phyloP scores from a whole-genome alignment of 768 basidiomycete genomes.

The Nidula microcarpa region DNA sequence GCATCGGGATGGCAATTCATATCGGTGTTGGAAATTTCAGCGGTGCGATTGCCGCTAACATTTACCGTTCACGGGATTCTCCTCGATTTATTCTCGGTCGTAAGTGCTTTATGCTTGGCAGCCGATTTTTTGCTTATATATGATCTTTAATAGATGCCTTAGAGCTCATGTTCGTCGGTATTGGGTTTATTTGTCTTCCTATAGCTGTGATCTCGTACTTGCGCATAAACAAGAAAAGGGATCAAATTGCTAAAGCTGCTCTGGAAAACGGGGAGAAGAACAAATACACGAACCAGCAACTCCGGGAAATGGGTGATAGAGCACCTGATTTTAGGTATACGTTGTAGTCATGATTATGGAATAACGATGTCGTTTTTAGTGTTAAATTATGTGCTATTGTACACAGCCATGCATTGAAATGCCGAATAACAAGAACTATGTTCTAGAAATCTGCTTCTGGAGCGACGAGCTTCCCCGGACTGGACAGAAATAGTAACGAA shows the following conservation, averaged over 20 bases:
- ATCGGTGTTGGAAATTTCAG: constrained; percentile 65
- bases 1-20: constrained; percentile 65
- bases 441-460: too few species aligned
- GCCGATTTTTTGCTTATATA: too few species aligned
- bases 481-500: too few species aligned
- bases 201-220: not conserved
- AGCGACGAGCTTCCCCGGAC: too few species aligned
- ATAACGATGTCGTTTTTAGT: too few species aligned
- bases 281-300: not conserved
- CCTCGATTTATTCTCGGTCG: constrained; percentile 64
- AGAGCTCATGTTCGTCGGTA: not conserved
- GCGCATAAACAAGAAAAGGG: not conserved
- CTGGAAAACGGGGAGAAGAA: not conserved
- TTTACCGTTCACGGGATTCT: constrained; percentile 55
- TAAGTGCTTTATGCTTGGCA: constrained; percentile 40
- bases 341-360: too few species aligned
- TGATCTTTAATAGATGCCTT: too few species aligned
- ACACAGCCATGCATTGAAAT: too few species aligned
- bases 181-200: not conserved
- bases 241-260: not conserved
- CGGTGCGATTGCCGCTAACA: constrained; percentile 61
- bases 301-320: not conserved
- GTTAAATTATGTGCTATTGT: too few species aligned
- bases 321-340: not conserved
- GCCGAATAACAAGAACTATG: too few species aligned